Evolutionary conservation across 2,329 filamentous ascomycete species (phyloP), one percentile per base, ranked within the genome.

Genomic region (Aspergillus alliaceus): DNA sequence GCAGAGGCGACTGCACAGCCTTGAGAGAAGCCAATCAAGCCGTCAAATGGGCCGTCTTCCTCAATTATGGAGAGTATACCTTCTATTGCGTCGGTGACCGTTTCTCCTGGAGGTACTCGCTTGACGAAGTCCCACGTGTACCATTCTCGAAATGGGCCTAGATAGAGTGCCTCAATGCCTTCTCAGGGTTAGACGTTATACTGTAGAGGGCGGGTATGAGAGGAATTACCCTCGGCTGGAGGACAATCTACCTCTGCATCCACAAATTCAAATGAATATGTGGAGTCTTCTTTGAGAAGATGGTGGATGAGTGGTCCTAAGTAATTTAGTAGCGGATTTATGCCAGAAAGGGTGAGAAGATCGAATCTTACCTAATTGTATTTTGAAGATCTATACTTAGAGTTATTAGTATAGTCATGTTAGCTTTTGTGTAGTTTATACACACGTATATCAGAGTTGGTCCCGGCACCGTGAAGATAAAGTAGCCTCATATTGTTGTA

Each of bases 1-100:
- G 32, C 6, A 35, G 32, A 35, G 32, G 14, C 32, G 32, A 35
- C 14, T 4, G 32, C 32, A 12, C 32, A 9, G 14, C 65, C 66
- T 24, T 68, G 64, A 32, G 54, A 59, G 51, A 67, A 67, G 22
- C 65, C 66, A 22, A 67, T 54, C 12, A 67, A 51, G 24, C 59
- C 65, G 35, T 67, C 65, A 47, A 66, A 67, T 12, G 66, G 64
- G 2, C 65, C 65, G 6, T 66, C 60, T 24, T 63, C 61, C 14
- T 62, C 54, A n/a, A 68, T 60, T 52, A 62, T 51, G 22, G 32
- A 35, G 6, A 35, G 32, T 8, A 35, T 15, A 35, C 14, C 7
- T 15, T 35, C 32, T 11, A 35, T 35, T 4, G 32, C 32, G 6
- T 35, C 8, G 32, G 32, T 35, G 32, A 35, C 7, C 32, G 32